These are phyloP conservation scores for Pythium brachiatum DNA, from an alignment of 352 stramenopile species.

Conservation along the genomic window DNA sequence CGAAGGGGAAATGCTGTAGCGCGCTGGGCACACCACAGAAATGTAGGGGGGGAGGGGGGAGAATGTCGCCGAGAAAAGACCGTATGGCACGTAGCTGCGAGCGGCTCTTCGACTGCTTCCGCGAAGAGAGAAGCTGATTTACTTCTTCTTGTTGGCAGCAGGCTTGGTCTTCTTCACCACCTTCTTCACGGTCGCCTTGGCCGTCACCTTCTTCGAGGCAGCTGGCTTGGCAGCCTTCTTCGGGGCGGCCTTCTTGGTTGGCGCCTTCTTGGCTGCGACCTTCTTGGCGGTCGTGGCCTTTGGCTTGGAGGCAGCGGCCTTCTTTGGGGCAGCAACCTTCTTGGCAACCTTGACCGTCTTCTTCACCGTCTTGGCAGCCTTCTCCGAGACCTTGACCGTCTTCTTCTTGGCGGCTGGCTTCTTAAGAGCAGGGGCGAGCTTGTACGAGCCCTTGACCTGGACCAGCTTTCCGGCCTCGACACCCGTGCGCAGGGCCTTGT, in stretches of 20 bases:
- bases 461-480: conserved; percentile 88
- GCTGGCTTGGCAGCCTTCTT: conserved; percentile 34
- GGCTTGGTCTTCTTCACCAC: conserved; percentile 41
- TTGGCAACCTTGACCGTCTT: conserved; percentile 53
- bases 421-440: conserved; percentile 63
- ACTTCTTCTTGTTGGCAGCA: conserved; percentile 47
- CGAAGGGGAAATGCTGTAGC: conserved; percentile 36
- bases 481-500: conserved; percentile 87
- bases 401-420: conserved; percentile 68
- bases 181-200: conserved; percentile 37
- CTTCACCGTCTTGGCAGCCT: conserved; percentile 34
- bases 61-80: not conserved
- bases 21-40: not conserved
- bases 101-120: not conserved
- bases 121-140: conserved; percentile 17
- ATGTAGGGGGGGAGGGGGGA: not conserved
- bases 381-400: conserved; percentile 59
- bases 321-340: conserved; percentile 46
- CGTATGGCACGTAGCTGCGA: not conserved
- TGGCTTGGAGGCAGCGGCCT: conserved; percentile 29
- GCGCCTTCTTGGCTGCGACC: conserved; percentile 55
- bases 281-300: conserved; percentile 51
- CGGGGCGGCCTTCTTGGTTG: conserved; percentile 55
- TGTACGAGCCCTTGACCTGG: conserved; percentile 84
- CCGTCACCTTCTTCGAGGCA: conserved; percentile 31